phyloP scores from a whole-genome alignment of 2,329 filamentous ascomycete genomes.

The Pezicula neosporulosa region DNA sequence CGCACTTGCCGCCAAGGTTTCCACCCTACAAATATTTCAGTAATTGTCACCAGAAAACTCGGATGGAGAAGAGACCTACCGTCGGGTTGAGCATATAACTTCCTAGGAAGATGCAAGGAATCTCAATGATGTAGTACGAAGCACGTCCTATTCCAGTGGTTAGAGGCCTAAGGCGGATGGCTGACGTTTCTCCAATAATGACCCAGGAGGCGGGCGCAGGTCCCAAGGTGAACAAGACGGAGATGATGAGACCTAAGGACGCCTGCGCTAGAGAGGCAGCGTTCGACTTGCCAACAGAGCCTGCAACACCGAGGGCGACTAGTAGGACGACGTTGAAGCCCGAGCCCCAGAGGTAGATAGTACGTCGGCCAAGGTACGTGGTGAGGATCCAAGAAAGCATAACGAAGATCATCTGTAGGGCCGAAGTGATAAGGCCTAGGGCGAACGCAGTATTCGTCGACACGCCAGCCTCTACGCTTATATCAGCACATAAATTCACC shows the following conservation, averaged over 20 bases:
- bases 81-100: constrained; percentile 55
- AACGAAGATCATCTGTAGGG: constrained; percentile 55
- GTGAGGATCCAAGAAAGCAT: constrained; percentile 65
- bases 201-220: constrained; percentile 53
- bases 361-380: constrained; percentile 57
- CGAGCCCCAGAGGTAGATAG: constrained; percentile 59
- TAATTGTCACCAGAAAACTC: not conserved
- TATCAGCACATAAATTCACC: not conserved
- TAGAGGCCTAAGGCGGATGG: constrained; percentile 57
- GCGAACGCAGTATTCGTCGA: constrained; percentile 48
- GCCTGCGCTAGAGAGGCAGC: constrained; percentile 50
- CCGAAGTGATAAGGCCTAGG: constrained; percentile 58
- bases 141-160: constrained; percentile 60
- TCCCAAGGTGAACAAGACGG: constrained; percentile 58
- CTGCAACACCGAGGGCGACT: constrained; percentile 54
- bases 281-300: constrained; percentile 37
- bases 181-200: constrained; percentile 62
- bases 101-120: constrained; percentile 59
- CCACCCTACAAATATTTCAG: constrained; percentile 26
- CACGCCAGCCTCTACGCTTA: constrained; percentile 40
- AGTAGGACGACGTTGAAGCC: constrained; percentile 49
- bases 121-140: constrained; percentile 58
- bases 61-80: not conserved
- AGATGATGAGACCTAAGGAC: constrained; percentile 58
- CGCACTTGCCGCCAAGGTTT: constrained; percentile 48